Conservation (phyloP, 2,329 filamentous ascomycete genomes). For the Monosporascus ibericus region DNA sequence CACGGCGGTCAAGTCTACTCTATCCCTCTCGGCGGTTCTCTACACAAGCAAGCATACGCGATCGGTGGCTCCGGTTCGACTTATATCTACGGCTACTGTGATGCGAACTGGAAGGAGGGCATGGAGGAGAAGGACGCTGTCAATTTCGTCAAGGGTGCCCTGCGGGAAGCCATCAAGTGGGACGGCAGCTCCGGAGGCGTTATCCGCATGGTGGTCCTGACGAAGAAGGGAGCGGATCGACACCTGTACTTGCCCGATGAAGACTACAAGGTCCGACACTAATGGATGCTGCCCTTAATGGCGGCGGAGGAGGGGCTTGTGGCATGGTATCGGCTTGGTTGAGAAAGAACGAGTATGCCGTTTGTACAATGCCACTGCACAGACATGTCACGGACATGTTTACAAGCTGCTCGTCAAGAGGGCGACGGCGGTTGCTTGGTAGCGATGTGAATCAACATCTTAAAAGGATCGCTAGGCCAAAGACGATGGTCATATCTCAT, state of each 20-base stretch:
- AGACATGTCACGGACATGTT: neutral
- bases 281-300: slow-evolving; percentile 34
- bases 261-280: slow-evolving; percentile 69
- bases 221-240: slow-evolving; percentile 79
- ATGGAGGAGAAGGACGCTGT: slow-evolving; percentile 93
- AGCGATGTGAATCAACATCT: neutral
- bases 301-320: too few relatives aligned
- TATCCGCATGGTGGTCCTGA: slow-evolving; percentile 95
- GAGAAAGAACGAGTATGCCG: slow-evolving; percentile 7
- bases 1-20: slow-evolving; percentile 97
- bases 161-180: slow-evolving; percentile 97
- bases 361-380: slow-evolving; percentile 4
- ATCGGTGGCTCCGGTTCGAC: slow-evolving; percentile 97
- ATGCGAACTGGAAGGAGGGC: slow-evolving; percentile 88
- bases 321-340: neutral
- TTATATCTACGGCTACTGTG: slow-evolving; percentile 99
- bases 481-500: too few relatives aligned
- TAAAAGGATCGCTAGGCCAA: neutral
- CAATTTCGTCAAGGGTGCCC: slow-evolving; percentile 82
- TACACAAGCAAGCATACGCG: slow-evolving; percentile 94
- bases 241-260: slow-evolving; percentile 95
- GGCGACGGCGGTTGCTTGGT: neutral
- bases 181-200: slow-evolving; percentile 97
- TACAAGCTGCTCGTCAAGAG: neutral
- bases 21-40: slow-evolving; percentile 89